A percentile compares a stretch with the other conserved stretches of the same genome.
phyloP scores from a whole-genome alignment of 2,329 filamentous ascomycete genomes.

The Chaetomiaceae sp. region DNA sequence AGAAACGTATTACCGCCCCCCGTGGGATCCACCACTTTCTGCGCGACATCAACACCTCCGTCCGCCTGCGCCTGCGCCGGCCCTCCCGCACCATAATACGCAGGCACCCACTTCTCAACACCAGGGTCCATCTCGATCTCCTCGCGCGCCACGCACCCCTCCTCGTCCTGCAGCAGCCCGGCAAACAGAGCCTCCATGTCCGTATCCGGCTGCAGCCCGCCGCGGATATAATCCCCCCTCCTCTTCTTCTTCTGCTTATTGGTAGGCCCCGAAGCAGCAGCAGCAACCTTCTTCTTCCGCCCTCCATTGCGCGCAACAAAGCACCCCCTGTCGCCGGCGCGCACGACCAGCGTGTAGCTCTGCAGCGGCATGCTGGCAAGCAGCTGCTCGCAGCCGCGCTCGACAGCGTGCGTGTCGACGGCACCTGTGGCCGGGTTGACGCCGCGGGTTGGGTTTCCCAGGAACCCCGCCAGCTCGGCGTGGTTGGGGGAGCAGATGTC shows the following conservation, averaged over 20 bases:
- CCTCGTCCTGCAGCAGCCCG: slow-evolving; percentile 49
- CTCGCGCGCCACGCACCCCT: slow-evolving; percentile 50
- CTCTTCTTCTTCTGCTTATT: slow-evolving; percentile 22
- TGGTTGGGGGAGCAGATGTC: slow-evolving; percentile 77
- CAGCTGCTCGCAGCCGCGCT: slow-evolving; percentile 58
- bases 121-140: slow-evolving; percentile 56
- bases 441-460: slow-evolving; percentile 48
- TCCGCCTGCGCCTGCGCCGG: slow-evolving; percentile 24
- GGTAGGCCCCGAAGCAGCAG: too few relatives aligned
- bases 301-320: slow-evolving; percentile 57
- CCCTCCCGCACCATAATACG: slow-evolving; percentile 19
- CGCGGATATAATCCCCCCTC: slow-evolving; percentile 32
- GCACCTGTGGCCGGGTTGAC: slow-evolving; percentile 52
- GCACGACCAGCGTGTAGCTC: slow-evolving; percentile 62
- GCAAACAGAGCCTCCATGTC: slow-evolving; percentile 61
- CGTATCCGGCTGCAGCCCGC: slow-evolving; percentile 53
- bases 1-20: slow-evolving; percentile 92
- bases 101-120: slow-evolving; percentile 28
- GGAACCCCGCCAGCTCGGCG: slow-evolving; percentile 79
- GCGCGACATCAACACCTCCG: too few relatives aligned
- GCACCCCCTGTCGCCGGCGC: slow-evolving; percentile 69
- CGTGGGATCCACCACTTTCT: slow-evolving; percentile 79
- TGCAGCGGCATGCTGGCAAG: slow-evolving; percentile 60
- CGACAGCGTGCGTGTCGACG: slow-evolving; percentile 47
- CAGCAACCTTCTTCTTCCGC: slow-evolving; percentile 36